Percentiles rank a stretch among this genome's conserved stretches.
Conservation (phyloP, 2,329 filamentous ascomycete genomes). For the Aspergillus floridensis region DNA sequence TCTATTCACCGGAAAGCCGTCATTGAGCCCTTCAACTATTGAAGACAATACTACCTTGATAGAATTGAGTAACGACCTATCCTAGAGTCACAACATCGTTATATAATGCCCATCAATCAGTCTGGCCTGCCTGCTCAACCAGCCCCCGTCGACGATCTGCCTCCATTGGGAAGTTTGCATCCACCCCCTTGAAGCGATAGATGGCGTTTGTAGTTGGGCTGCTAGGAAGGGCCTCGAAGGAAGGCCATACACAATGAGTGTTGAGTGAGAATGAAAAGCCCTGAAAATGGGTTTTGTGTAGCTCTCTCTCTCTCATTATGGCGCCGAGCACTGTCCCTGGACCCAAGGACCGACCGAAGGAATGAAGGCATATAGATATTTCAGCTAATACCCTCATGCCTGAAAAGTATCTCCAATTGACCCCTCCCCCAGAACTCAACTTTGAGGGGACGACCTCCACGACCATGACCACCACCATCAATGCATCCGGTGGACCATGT, state of each 20-base stretch:
- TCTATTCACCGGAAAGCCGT: neutral
- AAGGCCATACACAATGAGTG: neutral
- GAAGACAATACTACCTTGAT: neutral
- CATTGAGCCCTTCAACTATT: neutral
- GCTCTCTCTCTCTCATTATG: too few species aligned
- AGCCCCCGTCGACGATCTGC: conserved; percentile 17
- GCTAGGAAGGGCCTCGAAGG: neutral
- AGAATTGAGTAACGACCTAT: neutral
- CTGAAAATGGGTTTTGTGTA: too few species aligned
- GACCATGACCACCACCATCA: neutral
- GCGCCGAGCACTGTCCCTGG: too few species aligned
- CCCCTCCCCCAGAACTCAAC: neutral
- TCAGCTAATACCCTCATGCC: too few species aligned
- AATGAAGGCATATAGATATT: too few species aligned
- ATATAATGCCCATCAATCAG: neutral
- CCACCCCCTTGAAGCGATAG: neutral
- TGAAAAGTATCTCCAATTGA: neutral
- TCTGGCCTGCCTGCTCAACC: conserved; percentile 7
- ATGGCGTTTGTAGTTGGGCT: neutral
- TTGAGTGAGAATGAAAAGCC: too few species aligned
- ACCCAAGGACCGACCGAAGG: too few species aligned
- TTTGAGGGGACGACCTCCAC: neutral
- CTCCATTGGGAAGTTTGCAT: conserved; percentile 1
- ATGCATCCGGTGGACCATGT: neutral
- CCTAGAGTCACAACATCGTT: neutral